Percentiles rank a stretch among this genome's conserved stretches.
Evolutionary conservation across 2,329 filamentous ascomycete genomes (phyloP).

Genomic region (Zopfia rhizophila): DNA sequence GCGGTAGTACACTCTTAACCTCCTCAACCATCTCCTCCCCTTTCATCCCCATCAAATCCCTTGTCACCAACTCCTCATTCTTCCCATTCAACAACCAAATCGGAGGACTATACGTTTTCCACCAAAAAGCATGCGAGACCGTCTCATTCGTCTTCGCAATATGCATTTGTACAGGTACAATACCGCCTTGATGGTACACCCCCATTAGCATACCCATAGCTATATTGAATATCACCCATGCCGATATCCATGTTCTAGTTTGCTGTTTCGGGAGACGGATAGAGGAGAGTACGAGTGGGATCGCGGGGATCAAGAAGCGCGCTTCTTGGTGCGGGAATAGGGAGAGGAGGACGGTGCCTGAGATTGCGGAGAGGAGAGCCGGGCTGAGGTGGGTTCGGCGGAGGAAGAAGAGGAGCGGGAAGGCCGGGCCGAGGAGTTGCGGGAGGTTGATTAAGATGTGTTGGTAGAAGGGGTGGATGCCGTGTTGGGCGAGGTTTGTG

Average conservation of each 20-base stretch:
- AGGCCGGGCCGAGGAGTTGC: slow-evolving; percentile 63
- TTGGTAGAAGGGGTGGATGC: slow-evolving; percentile 64
- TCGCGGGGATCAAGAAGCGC: slow-evolving; percentile 78
- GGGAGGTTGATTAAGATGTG: slow-evolving; percentile 63
- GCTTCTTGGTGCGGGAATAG: slow-evolving; percentile 83
- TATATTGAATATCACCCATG: slow-evolving; percentile 77
- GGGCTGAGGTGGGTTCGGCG: slow-evolving; percentile 62
- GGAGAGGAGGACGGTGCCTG: slow-evolving; percentile 75
- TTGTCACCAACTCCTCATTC: slow-evolving; percentile 75
- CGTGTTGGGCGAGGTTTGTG: slow-evolving; percentile 63
- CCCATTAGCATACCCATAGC: slow-evolving; percentile 78
- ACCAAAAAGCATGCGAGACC: slow-evolving; percentile 78
- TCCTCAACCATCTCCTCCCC: slow-evolving; percentile 69
- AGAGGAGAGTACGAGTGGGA: slow-evolving; percentile 81
- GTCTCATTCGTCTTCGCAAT: slow-evolving; percentile 73
- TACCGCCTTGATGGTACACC: slow-evolving; percentile 82
- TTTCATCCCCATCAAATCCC: slow-evolving; percentile 78
- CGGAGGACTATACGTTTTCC: slow-evolving; percentile 86
- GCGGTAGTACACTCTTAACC: slow-evolving; percentile 67
- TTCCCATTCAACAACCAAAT: slow-evolving; percentile 83
- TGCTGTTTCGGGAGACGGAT: slow-evolving; percentile 71
- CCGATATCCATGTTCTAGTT: slow-evolving; percentile 61
- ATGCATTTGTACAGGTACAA: slow-evolving; percentile 79
- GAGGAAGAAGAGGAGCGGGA: slow-evolving; percentile 61
- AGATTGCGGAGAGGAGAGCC: slow-evolving; percentile 77